A percentile compares a stretch with the other conserved stretches of the same genome.
Conservation (phyloP, 306 rosid genomes). For the Amphicarpaea edgeworthii region DNA sequence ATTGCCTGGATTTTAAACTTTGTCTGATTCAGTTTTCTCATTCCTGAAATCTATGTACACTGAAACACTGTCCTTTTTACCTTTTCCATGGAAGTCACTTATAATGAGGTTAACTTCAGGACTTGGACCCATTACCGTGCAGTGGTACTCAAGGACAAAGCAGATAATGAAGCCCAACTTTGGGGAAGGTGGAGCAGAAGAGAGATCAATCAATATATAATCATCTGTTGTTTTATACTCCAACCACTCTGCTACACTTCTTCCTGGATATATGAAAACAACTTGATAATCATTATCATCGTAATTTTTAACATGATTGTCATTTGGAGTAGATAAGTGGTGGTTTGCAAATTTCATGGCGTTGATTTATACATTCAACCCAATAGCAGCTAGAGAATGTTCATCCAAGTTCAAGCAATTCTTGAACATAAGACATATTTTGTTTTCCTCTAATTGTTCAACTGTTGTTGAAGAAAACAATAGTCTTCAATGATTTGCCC, state of each 20-base stretch:
- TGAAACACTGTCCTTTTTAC: neutral
- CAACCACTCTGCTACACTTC: neutral
- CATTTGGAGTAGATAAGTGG: neutral
- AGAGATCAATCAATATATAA: neutral
- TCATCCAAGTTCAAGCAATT: neutral
- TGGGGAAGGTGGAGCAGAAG: neutral
- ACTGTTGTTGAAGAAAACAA: neutral
- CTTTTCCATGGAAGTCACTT: neutral
- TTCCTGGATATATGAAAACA: neutral
- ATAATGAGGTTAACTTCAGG: neutral
- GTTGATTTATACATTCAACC: neutral
- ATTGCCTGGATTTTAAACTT: too few species aligned
- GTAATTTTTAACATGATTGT: neutral
- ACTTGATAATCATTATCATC: neutral
- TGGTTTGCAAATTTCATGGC: neutral
- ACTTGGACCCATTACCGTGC: too few species aligned
- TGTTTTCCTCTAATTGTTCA: neutral
- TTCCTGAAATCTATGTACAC: neutral
- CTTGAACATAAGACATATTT: neutral
- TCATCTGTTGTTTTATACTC: neutral
- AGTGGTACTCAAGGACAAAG: too few species aligned
- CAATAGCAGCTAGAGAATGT: too few species aligned
- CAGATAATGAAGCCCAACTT: too few species aligned
- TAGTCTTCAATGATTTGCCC: neutral
- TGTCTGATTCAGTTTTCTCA: neutral